Percentiles rank a stretch among this genome's conserved stretches.
Conservation (phyloP, 2,329 filamentous ascomycete genomes). For the Metarhizium humberi region DNA sequence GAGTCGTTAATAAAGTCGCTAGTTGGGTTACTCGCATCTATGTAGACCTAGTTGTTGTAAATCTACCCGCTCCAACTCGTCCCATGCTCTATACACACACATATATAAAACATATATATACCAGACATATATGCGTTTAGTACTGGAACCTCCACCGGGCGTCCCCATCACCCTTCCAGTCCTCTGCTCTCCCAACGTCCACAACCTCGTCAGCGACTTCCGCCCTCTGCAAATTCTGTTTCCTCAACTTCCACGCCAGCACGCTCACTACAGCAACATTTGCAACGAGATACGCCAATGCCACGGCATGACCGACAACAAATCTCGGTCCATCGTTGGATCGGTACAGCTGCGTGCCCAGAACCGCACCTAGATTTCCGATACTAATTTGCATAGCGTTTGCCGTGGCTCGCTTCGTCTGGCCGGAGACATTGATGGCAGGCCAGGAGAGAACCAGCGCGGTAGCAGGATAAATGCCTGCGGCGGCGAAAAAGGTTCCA, state of each 20-base stretch:
- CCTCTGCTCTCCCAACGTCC: slow-evolving; percentile 39
- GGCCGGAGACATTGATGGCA: slow-evolving; percentile 61
- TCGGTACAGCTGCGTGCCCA: slow-evolving; percentile 63
- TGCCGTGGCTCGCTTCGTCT: slow-evolving; percentile 59
- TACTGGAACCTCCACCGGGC: slow-evolving; percentile 58
- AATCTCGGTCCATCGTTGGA: slow-evolving; percentile 51
- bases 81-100: too few species aligned
- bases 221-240: slow-evolving; percentile 47
- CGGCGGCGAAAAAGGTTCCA: slow-evolving; percentile 54
- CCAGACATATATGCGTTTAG: slow-evolving; percentile 17
- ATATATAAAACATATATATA: not conserved
- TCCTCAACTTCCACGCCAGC: slow-evolving; percentile 44
- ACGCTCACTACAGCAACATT: slow-evolving; percentile 45
- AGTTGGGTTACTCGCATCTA: too few species aligned
- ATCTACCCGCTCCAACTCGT: too few species aligned
- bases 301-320: slow-evolving; percentile 57
- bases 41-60: too few species aligned
- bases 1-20: too few species aligned
- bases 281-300: slow-evolving; percentile 51
- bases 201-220: slow-evolving; percentile 31
- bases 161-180: slow-evolving; percentile 55
- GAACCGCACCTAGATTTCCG: slow-evolving; percentile 57
- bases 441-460: slow-evolving; percentile 60
- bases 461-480: slow-evolving; percentile 57
- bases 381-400: slow-evolving; percentile 66